Evolutionary conservation across 768 basidiomycete species (phyloP).

Genomic region (Ephemerocybe angulata): DNA sequence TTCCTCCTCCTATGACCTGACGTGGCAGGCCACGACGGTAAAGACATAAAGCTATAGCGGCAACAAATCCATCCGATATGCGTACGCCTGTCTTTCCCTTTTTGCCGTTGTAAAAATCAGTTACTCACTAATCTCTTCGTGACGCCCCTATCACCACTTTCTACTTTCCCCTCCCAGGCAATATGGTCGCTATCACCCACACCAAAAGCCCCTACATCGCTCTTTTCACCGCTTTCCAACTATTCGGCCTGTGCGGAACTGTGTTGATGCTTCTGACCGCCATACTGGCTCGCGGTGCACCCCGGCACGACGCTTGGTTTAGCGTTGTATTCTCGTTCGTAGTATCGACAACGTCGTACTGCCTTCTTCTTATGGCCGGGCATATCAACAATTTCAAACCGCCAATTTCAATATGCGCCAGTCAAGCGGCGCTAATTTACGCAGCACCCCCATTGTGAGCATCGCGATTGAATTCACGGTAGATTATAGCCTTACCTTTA

Average conservation of each 20-base stretch:
- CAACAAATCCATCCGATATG: too few relatives aligned
- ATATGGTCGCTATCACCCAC: too few relatives aligned
- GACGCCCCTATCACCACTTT: too few relatives aligned
- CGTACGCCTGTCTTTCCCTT: too few relatives aligned
- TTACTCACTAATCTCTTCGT: too few relatives aligned
- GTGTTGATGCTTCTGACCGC: constrained; percentile 19
- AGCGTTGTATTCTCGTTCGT: constrained; percentile 25
- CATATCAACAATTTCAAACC: constrained; percentile 11
- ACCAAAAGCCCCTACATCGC: too few relatives aligned
- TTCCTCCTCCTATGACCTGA: too few relatives aligned
- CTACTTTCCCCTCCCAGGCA: too few relatives aligned
- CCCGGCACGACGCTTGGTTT: constrained; percentile 22
- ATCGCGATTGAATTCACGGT: background rate
- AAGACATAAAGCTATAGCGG: too few relatives aligned
- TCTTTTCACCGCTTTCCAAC: constrained; percentile 25
- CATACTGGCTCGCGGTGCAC: constrained; percentile 9
- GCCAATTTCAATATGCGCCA: constrained; percentile 18
- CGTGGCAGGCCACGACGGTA: too few relatives aligned
- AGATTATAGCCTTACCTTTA: background rate
- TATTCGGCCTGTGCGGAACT: constrained; percentile 21
- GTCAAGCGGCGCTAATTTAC: constrained; percentile 25
- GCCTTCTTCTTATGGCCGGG: constrained; percentile 19
- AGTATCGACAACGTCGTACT: constrained; percentile 22
- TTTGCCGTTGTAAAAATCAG: too few relatives aligned
- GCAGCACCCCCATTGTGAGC: constrained; percentile 26